These are phyloP conservation scores for Phaeotremella skinneri DNA, from an alignment of 768 basidiomycete species.

Conservation along the genomic window DNA sequence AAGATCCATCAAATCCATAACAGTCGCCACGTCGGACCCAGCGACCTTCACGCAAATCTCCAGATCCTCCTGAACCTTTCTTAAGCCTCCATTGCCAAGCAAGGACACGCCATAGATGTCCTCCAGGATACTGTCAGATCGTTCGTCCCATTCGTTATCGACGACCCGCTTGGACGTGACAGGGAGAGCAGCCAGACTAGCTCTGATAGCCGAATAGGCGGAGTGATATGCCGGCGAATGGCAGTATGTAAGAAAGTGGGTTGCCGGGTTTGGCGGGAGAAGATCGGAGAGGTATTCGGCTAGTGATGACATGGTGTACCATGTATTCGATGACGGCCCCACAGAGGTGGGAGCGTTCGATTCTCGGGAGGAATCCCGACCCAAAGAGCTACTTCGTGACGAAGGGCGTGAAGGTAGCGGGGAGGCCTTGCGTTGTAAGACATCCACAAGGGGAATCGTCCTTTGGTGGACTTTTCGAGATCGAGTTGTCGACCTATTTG, in stretches of 20 bases:
- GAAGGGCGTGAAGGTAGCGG: slow-evolving; percentile 20
- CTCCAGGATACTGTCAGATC: slow-evolving; percentile 25
- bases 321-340: slow-evolving; percentile 30
- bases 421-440: slow-evolving; percentile 31
- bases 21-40: slow-evolving; percentile 36
- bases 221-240: slow-evolving; percentile 42
- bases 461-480: slow-evolving; percentile 12
- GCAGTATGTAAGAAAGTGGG: slow-evolving; percentile 38
- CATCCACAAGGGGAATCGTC: slow-evolving; percentile 35
- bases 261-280: slow-evolving; percentile 22
- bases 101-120: slow-evolving; percentile 40
- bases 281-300: slow-evolving; percentile 38
- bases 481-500: neutral
- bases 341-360: neutral
- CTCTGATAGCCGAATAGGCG: slow-evolving; percentile 37
- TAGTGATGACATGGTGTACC: slow-evolving; percentile 40
- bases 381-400: slow-evolving; percentile 7
- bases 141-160: slow-evolving; percentile 5
- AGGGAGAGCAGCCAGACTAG: slow-evolving; percentile 22
- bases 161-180: neutral
- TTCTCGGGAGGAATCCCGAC: slow-evolving; percentile 3
- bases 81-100: slow-evolving; percentile 3
- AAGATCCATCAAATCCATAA: slow-evolving; percentile 45
- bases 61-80: slow-evolving; percentile 26
- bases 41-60: slow-evolving; percentile 37